Conservation (phyloP, 805 yeast species). For the Kodamaea lidongshanica region DNA sequence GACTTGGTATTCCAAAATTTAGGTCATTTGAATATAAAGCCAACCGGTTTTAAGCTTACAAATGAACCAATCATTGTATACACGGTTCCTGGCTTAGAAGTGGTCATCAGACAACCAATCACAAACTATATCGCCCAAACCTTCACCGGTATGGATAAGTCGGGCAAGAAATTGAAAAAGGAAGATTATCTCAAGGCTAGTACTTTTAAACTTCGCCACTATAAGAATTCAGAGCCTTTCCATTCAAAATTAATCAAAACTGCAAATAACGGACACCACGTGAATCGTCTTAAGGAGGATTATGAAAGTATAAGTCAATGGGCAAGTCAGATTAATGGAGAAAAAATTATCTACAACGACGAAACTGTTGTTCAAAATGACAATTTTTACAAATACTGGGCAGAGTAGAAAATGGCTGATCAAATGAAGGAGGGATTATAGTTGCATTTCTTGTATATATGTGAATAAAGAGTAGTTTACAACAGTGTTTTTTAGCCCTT, state of each 20-base stretch:
- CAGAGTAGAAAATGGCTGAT: constrained; percentile 5
- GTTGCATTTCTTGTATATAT: no score
- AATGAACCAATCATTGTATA: constrained; percentile 27
- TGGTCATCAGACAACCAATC: constrained; percentile 50
- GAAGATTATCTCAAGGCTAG: constrained; percentile 16
- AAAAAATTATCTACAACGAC: constrained; percentile 2
- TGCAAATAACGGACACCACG: constrained; percentile 2
- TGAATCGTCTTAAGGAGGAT: constrained; percentile 3
- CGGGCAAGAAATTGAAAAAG: constrained; percentile 18
- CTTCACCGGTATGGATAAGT: constrained; percentile 24
- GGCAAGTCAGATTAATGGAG: constrained; percentile 3
- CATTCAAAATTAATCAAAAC: constrained; percentile 8
- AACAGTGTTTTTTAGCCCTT: no score
- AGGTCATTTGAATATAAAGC: constrained; percentile 57
- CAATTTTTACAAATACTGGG: constrained; percentile 10
- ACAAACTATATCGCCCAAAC: constrained; percentile 33
- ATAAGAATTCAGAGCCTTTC: constrained; percentile 14
- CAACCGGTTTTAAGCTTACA: constrained; percentile 43
- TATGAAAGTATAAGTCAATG: constrained; percentile 7
- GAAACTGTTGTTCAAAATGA: constrained; percentile 2
- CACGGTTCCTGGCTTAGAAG: constrained; percentile 54
- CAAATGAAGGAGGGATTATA: no score
- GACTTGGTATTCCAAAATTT: constrained; percentile 60
- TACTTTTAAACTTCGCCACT: constrained; percentile 17
- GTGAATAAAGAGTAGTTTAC: no score